These are phyloP conservation scores for Taphrina communis DNA, from an alignment of 1,139 yeast species.

Conservation along the genomic window DNA sequence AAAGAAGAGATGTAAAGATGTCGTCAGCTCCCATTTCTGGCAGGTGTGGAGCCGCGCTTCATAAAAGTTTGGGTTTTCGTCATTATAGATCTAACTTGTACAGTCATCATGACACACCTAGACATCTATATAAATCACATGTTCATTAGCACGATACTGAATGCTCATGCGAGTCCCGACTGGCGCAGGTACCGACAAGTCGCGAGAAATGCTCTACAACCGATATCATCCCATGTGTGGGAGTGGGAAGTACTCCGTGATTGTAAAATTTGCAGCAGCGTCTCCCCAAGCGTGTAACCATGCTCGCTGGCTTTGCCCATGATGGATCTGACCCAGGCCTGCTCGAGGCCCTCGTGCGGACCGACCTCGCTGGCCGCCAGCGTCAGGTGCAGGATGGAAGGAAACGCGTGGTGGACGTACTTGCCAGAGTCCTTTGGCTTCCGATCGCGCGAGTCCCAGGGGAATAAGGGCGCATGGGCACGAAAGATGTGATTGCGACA, in stretches of 20 bases:
- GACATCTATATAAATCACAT: too few relatives aligned
- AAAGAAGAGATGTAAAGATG: conserved; percentile 1
- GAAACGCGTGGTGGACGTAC: conserved; percentile 23
- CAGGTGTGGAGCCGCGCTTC: background rate
- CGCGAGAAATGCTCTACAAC: conserved; percentile 6
- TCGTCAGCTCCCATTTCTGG: conserved; percentile 6
- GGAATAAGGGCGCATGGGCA: conserved; percentile 10
- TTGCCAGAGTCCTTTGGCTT: conserved; percentile 8
- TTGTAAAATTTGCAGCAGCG: conserved; percentile 11
- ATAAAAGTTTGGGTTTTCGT: background rate
- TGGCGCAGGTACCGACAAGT: conserved; percentile 8
- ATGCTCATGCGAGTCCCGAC: conserved; percentile 6
- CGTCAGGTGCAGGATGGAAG: conserved; percentile 10
- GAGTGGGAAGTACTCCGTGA: background rate
- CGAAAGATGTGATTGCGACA: conserved; percentile 8
- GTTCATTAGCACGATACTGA: too few relatives aligned
- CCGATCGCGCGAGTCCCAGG: background rate
- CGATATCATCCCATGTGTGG: conserved; percentile 8
- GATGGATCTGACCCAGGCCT: conserved; percentile 3
- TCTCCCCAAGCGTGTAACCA: conserved; percentile 13
- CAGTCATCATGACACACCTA: background rate
- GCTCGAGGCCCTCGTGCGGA: background rate
- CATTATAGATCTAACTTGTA: background rate
- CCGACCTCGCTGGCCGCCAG: conserved; percentile 16
- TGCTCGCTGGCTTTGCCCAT: conserved; percentile 5